phyloP scores from a whole-genome alignment of 2,329 filamentous ascomycete species.

The Fusarium irregulare region DNA sequence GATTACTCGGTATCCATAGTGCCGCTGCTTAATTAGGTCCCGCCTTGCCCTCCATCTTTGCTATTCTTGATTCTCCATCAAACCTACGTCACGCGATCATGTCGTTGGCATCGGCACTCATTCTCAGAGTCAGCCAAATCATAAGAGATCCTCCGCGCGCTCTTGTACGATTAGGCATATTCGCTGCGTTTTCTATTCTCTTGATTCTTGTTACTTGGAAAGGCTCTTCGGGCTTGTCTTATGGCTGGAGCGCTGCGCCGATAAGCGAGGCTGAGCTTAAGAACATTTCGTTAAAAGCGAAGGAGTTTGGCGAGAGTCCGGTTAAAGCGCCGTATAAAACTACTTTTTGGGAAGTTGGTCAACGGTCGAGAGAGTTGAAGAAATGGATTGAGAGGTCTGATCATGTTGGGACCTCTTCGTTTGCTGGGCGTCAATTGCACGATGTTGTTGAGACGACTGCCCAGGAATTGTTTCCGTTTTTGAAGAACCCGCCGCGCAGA shows the following conservation, averaged over 20 bases:
- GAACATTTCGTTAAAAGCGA: constrained; percentile 12
- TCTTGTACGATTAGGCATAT: not conserved
- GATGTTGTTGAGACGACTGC: constrained; percentile 18
- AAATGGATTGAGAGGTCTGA: constrained; percentile 31
- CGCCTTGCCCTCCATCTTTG: not conserved
- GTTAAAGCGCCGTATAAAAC: constrained; percentile 45
- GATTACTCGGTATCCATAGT: not conserved
- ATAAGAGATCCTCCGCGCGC: not conserved
- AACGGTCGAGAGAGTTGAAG: constrained; percentile 30
- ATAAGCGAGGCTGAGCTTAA: not conserved
- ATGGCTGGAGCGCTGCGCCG: not conserved
- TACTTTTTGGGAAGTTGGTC: constrained; percentile 48
- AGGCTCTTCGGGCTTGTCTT: not conserved
- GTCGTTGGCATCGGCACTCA: constrained; percentile 3
- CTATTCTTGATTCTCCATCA: not conserved
- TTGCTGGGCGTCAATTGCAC: not conserved
- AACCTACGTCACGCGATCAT: constrained; percentile 4
- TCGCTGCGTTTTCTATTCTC: not conserved
- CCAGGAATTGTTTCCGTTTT: constrained; percentile 40
- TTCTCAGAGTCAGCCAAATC: not conserved
- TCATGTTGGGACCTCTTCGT: constrained; percentile 2
- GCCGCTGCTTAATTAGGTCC: not conserved
- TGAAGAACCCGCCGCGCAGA: constrained; percentile 15
- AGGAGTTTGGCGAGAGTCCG: constrained; percentile 37
- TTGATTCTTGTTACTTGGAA: constrained; percentile 2